phyloP scores from a whole-genome alignment of 805 yeast species.

The Myxozyma monticola region DNA sequence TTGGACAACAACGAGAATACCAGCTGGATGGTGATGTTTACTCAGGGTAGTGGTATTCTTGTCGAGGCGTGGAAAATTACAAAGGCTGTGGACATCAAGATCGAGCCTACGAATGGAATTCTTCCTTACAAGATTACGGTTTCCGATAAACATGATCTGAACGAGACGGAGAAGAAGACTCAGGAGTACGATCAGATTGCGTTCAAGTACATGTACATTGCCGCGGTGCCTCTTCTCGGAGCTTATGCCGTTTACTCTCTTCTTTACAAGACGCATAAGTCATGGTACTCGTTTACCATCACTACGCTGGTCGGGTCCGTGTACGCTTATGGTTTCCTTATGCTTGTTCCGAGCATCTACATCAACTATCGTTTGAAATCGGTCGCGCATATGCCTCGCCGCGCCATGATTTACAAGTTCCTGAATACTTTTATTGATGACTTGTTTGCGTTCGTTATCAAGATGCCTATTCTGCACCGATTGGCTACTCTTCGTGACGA shows the following conservation, averaged over 20 bases:
- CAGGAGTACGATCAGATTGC: slow-evolving; percentile 45
- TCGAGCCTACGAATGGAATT: slow-evolving; percentile 30
- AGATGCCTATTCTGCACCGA: slow-evolving; percentile 47
- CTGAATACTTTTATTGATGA: slow-evolving; percentile 47
- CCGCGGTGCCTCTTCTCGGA: slow-evolving; percentile 41
- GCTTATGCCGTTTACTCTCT: slow-evolving; percentile 44
- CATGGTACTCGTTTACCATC: slow-evolving; percentile 47
- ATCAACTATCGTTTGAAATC: slow-evolving; percentile 47
- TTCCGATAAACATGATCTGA: slow-evolving; percentile 41
- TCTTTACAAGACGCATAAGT: slow-evolving; percentile 43
- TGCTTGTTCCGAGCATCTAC: slow-evolving; percentile 45
- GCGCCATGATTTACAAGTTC: slow-evolving; percentile 46
- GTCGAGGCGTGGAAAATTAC: slow-evolving; percentile 49
- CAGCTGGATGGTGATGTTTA: slow-evolving; percentile 42
- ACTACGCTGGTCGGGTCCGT: slow-evolving; percentile 45
- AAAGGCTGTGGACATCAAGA: slow-evolving; percentile 40
- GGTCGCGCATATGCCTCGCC: slow-evolving; percentile 46
- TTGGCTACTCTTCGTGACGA: slow-evolving; percentile 47
- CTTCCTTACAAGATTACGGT: slow-evolving; percentile 33
- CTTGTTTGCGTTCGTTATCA: slow-evolving; percentile 45
- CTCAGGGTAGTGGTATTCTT: slow-evolving; percentile 43
- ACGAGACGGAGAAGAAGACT: slow-evolving; percentile 44
- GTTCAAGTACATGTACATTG: slow-evolving; percentile 42
- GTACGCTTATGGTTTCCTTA: slow-evolving; percentile 46
- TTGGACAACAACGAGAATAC: slow-evolving; percentile 45